These are phyloP conservation scores for Solanum chilense DNA, from an alignment of 257 asterid species.

Conservation along the genomic window DNA sequence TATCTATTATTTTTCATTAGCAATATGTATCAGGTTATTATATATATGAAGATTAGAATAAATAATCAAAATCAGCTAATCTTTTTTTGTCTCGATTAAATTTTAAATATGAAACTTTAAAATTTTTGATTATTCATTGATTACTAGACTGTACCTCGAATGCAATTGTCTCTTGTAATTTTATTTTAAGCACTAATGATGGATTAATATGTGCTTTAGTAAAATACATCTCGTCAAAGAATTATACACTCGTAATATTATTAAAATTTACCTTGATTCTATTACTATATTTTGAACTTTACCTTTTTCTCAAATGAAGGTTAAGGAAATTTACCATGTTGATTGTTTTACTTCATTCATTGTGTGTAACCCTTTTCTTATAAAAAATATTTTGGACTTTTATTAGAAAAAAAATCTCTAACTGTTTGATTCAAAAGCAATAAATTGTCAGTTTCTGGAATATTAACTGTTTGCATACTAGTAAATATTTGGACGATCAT, in stretches of 20 bases:
- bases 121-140: too few species aligned
- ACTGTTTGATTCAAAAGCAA: neutral
- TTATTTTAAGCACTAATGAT: neutral
- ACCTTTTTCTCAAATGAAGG: neutral
- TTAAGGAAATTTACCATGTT: neutral
- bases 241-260: neutral
- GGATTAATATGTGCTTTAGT: neutral
- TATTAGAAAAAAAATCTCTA: neutral
- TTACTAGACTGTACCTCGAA: rapidly evolving
- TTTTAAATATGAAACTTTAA: neutral
- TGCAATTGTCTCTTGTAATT: neutral
- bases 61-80: too few species aligned
- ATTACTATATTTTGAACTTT: neutral
- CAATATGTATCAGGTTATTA: too few species aligned
- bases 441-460: neutral
- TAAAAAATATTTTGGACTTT: neutral
- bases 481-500: neutral
- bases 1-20: rapidly evolving
- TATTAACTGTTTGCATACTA: neutral
- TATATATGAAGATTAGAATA: too few species aligned
- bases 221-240: neutral
- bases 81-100: too few species aligned
- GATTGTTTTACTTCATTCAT: neutral
- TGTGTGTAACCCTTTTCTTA: neutral
- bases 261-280: neutral